A percentile compares a stretch with the other conserved stretches of the same genome.
These are phyloP conservation scores for Fusarium armeniacum DNA, from an alignment of 2,329 filamentous ascomycete species.

Conservation along the genomic window DNA sequence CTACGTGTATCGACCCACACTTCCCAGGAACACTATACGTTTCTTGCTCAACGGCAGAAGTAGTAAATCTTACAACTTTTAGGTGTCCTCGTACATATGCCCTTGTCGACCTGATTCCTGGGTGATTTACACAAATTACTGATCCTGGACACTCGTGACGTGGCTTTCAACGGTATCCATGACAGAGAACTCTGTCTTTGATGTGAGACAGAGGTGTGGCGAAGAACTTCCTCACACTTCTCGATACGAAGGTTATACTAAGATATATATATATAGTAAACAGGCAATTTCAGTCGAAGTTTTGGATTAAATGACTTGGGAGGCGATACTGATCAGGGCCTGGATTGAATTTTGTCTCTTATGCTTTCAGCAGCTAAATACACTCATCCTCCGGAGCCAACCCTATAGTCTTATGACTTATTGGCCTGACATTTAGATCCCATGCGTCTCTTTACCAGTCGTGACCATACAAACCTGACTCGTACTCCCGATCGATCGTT, in stretches of 20 bases:
- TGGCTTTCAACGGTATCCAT: neutral
- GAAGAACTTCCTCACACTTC: no score
- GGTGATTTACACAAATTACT: neutral
- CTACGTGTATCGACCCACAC: no score
- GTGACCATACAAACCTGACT: slow-evolving; percentile 7
- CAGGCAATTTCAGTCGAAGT: no score
- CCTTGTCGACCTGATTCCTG: neutral
- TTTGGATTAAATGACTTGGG: neutral
- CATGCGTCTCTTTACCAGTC: neutral
- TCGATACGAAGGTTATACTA: no score
- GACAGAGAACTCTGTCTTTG: no score
- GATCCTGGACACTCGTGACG: neutral
- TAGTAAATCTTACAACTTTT: neutral
- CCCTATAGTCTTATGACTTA: neutral
- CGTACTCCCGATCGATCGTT: neutral
- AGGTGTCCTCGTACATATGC: neutral
- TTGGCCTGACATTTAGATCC: neutral
- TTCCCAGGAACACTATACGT: neutral
- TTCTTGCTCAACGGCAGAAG: neutral
- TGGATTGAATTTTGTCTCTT: neutral
- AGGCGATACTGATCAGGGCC: neutral
- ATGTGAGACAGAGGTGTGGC: no score
- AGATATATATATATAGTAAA: no score
- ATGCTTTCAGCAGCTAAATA: neutral
- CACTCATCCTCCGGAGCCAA: neutral